Base-by-base conservation (phyloP, 2,329 filamentous ascomycete genomes). In the Aspergillus japonicus region DNA sequence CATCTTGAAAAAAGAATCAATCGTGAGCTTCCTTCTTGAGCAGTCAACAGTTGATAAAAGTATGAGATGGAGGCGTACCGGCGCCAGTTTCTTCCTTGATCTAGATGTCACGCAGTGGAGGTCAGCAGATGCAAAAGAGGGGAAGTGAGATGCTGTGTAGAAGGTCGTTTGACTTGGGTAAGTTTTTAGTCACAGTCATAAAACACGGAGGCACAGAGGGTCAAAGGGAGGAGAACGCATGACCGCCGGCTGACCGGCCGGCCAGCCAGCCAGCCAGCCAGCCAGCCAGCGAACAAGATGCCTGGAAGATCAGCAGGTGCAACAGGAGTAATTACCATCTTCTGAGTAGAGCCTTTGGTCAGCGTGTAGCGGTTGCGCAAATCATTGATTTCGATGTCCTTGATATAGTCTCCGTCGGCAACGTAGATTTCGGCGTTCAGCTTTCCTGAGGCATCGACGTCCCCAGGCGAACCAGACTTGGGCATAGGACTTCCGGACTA, bases 81-180 rank as follows among this genome's bases (percentile, higher is more conserved):
- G 95, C 94, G 85, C 95, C 95, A 88, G 94, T 98, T 74, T 97
- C 92, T 83, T 97, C 94, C 89, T 96, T 96, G 74, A 99, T 99
- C 95, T 99, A 93, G 72, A 90, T 90, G 80, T 87, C 88, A 95
- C 86, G 87, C 84, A 89, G 80, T 80, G 81, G 84, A 88, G 87
- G 93, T 97, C 87, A 98, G 93, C 92, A 95, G 87, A 87, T 91
- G 90, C 86, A 88, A 91, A 87, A 87, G 87, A 88, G 86, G 84
- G 82, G 77, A 77, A 68, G 69, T 68, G 62, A 71, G 62, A 76
- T 78, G 86, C 87, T 89, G 85, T 84, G 70, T 58, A 81, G 82
- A 65, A 63, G 63, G 64, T 44, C 39, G 16, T 16, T 80, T 83
- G 82, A 81, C 82, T 78, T 76, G 80, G 76, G 88, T 90, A 89